These are phyloP conservation scores for Colletotrichum sp. DNA, from an alignment of 2,329 filamentous ascomycete genomes.

Conservation along the genomic window DNA sequence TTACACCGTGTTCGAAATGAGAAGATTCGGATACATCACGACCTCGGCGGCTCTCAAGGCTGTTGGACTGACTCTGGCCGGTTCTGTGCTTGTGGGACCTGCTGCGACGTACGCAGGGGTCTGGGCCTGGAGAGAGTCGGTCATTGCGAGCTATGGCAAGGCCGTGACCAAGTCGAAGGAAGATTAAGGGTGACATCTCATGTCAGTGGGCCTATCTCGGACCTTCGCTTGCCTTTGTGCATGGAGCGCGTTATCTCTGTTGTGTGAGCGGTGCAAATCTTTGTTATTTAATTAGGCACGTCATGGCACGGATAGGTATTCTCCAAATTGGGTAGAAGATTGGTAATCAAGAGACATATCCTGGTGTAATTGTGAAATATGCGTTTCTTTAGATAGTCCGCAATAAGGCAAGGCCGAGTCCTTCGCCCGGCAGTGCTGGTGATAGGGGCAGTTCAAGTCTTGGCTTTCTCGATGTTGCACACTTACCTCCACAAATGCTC, in stretches of 20 bases:
- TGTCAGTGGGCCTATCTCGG: background rate
- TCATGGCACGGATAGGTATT: background rate
- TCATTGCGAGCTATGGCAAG: background rate
- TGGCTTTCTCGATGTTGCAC: background rate
- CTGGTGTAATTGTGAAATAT: background rate
- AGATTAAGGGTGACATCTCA: background rate
- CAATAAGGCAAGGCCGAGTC: background rate
- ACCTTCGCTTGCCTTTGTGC: rapidly evolving
- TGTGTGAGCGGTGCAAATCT: background rate
- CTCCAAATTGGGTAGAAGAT: background rate
- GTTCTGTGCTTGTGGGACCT: conserved; percentile 23
- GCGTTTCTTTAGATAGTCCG: background rate
- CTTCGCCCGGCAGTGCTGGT: background rate
- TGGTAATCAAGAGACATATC: background rate
- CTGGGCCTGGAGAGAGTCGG: conserved; percentile 28
- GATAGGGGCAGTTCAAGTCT: background rate
- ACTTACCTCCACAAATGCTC: background rate
- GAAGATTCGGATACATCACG: conserved; percentile 25
- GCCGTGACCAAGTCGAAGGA: background rate
- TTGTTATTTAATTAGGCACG: background rate
- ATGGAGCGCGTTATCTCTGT: background rate
- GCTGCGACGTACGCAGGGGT: conserved; percentile 26
- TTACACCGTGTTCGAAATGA: conserved; percentile 27
- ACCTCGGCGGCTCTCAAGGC: conserved; percentile 9
- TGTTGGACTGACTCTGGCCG: background rate